Evolutionary conservation across 2,329 filamentous ascomycete species (phyloP).

Genomic region (Fusarium temperatum): DNA sequence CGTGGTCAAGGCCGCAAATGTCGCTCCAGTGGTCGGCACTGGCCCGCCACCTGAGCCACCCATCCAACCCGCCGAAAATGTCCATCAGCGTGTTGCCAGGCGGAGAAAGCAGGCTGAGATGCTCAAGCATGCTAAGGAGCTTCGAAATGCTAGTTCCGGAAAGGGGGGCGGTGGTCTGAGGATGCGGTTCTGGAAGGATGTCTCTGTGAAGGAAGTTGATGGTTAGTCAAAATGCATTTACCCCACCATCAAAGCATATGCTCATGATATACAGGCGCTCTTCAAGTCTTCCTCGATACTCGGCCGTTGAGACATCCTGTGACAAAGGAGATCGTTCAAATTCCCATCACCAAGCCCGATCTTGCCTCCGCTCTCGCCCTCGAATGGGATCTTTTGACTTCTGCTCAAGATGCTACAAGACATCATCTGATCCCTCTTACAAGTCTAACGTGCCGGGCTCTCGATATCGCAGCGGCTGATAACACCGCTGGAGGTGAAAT

Average conservation of each 20-base stretch:
- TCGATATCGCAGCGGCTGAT: constrained; percentile 82
- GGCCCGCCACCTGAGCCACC: constrained; percentile 69
- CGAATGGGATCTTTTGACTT: constrained; percentile 90
- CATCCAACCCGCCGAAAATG: constrained; percentile 52
- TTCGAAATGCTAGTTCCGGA: constrained; percentile 49
- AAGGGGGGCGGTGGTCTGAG: constrained; percentile 59
- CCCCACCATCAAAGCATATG: neutral
- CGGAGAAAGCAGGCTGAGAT: constrained; percentile 64
- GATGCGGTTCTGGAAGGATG: constrained; percentile 91
- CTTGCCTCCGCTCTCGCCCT: constrained; percentile 87
- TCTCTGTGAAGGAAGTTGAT: constrained; percentile 72
- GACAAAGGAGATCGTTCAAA: constrained; percentile 73
- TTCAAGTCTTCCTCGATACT: constrained; percentile 77
- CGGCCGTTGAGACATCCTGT: constrained; percentile 81
- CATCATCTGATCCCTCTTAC: constrained; percentile 92
- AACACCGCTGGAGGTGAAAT: constrained; percentile 35
- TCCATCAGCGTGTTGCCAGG: constrained; percentile 58
- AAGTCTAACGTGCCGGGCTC: constrained; percentile 81
- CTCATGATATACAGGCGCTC: constrained; percentile 49
- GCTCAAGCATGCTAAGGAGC: constrained; percentile 60
- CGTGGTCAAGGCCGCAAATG: constrained; percentile 53
- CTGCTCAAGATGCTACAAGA: constrained; percentile 83
- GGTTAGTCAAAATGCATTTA: constrained; percentile 55
- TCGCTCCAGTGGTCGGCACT: constrained; percentile 62
- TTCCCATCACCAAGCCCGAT: constrained; percentile 80